phyloP scores from a whole-genome alignment of 2,329 filamentous ascomycete genomes.

The Aspergillus texensis region DNA sequence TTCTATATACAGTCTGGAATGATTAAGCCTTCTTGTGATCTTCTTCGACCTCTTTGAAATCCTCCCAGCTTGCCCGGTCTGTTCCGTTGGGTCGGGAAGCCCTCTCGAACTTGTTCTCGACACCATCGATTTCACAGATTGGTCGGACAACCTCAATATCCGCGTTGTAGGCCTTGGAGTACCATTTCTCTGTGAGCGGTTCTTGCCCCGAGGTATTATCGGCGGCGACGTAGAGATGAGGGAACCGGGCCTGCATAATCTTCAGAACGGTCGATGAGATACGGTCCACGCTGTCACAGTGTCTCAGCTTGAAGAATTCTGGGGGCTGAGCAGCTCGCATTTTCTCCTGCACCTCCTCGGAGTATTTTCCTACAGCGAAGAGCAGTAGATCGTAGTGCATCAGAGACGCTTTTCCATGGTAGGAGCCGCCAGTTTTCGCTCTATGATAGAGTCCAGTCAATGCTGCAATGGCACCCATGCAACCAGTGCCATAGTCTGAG shows the following conservation, averaged over 20 bases:
- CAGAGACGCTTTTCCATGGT: constrained; percentile 65
- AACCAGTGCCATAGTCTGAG: constrained; percentile 69
- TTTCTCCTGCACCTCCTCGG: constrained; percentile 54
- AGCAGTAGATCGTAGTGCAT: constrained; percentile 71
- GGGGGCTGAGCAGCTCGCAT: constrained; percentile 54
- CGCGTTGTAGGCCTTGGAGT: constrained; percentile 46
- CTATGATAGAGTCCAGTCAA: constrained; percentile 65
- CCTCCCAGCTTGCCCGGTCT: constrained; percentile 53
- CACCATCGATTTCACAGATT: constrained; percentile 49
- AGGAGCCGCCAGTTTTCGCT: constrained; percentile 65
- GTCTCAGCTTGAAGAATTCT: constrained; percentile 60
- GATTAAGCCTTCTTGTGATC: constrained; percentile 29
- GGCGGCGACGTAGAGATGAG: constrained; percentile 54
- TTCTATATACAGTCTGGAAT: not conserved
- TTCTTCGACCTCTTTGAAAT: constrained; percentile 29
- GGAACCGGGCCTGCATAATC: constrained; percentile 56
- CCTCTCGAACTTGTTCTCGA: constrained; percentile 52
- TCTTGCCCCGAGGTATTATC: constrained; percentile 33
- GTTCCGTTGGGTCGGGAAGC: constrained; percentile 56
- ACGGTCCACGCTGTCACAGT: constrained; percentile 67
- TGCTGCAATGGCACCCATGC: constrained; percentile 70
- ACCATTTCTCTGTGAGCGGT: constrained; percentile 54
- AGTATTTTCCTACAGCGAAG: constrained; percentile 62
- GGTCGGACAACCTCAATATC: constrained; percentile 54
- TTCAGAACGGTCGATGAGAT: constrained; percentile 63